Evolutionary conservation across 2,329 filamentous ascomycete genomes (phyloP), one percentile per base, ranked within the genome.

Genomic region (Colletotrichum nymphaeae): DNA sequence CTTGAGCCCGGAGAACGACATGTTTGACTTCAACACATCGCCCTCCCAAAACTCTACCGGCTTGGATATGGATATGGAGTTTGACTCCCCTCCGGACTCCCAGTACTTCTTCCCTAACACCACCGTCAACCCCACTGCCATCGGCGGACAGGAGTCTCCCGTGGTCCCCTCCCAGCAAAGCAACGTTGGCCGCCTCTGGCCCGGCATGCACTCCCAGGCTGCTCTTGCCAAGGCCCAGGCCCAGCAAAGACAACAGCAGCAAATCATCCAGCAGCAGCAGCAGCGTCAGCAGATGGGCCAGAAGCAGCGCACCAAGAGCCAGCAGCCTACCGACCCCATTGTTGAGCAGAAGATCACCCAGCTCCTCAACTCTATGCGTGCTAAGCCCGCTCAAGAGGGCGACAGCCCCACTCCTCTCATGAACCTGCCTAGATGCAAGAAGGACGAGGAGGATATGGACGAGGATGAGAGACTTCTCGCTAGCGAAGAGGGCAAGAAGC

Each of bases 361-460:
- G 81, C 90, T 98, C 4, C 88, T 98, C 42, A 95, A 96, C 84
- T 95, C 95, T 67, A 98, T 98, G 93, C 92, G 95, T 77, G 91
- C 94, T 76, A 95, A 93, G 83, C 87, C 90, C 16, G 83, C 86
- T 7, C 86, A 90, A 62, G 86, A 89, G 30, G 84, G 83, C 74
- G 77, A 78, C 37, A 82, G 83, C 37, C 79, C 83, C 30, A 78
- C 82, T 42, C 81, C 88, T 14, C 82, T 92, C n/a, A 87, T 91
- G 69, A 93, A 94, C 80, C 89, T 95, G 77, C 88, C 93, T 63
- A 93, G 92, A 75, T 85, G 90, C 75, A 95, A 93, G 88, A 98
- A 98, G 88, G 95, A 98, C 57, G 95, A 98, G 79, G 95, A 98
- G 75, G 96, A 98, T 66, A 98, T 99, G 96, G 97, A 99, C 78